Conservation (phyloP, 768 basidiomycete genomes). For the Cystobasidiopsis lactophilus region DNA sequence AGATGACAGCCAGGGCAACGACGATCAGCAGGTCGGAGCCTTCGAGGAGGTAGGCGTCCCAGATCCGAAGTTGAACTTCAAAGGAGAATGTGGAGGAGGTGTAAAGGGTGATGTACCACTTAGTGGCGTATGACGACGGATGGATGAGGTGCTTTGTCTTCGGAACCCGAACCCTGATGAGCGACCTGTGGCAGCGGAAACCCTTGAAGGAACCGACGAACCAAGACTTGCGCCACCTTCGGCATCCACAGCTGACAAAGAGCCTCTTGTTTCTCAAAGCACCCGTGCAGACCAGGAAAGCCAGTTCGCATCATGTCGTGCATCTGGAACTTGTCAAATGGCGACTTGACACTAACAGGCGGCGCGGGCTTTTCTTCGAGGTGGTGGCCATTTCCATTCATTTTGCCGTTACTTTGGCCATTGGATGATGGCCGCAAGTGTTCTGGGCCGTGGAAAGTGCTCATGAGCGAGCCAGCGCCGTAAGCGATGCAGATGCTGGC, state of each 20-base stretch:
- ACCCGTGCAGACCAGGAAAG: conserved; percentile 82
- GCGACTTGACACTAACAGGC: conserved; percentile 69
- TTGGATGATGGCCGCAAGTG: background rate
- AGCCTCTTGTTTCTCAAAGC: conserved; percentile 88
- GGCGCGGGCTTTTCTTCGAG: conserved; percentile 47
- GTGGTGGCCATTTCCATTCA: too few relatives aligned
- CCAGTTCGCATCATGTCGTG: conserved; percentile 77
- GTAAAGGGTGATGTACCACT: conserved; percentile 98
- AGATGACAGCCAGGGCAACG: conserved; percentile 67
- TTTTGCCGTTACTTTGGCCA: background rate
- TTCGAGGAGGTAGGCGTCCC: conserved; percentile 83
- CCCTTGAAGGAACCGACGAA: conserved; percentile 21
- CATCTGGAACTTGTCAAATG: conserved; percentile 39
- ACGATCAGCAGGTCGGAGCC: conserved; percentile 74
- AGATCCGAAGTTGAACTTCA: conserved; percentile 75
- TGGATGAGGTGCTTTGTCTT: conserved; percentile 65
- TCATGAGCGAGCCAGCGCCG: conserved; percentile 49
- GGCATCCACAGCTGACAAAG: conserved; percentile 75
- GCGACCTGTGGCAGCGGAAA: too few relatives aligned
- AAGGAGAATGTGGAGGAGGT: conserved; percentile 75
- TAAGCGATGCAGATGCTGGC: background rate
- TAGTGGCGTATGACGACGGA: conserved; percentile 86
- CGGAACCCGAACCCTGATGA: background rate
- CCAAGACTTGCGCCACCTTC: conserved; percentile 60
- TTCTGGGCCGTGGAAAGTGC: conserved; percentile 51